Evolutionary conservation across 164 flowering plant species (phyloP).

Genomic region (Saururus chinensis): DNA sequence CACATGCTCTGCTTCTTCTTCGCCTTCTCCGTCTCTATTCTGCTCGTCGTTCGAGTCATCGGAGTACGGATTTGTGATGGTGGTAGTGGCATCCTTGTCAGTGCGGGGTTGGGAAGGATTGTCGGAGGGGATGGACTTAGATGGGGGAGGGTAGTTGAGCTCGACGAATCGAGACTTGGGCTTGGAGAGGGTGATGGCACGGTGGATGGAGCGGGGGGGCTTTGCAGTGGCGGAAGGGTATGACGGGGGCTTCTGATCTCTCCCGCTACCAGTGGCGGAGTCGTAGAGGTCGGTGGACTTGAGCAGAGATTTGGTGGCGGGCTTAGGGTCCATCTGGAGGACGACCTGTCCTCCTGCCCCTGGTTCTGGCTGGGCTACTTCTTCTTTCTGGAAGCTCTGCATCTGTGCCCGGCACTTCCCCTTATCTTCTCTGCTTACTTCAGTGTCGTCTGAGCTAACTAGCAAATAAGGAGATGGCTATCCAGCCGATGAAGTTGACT

Average conservation of each 20-base stretch:
- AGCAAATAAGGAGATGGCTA: too few relatives aligned
- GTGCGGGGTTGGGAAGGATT: constrained; percentile 4
- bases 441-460: too few relatives aligned
- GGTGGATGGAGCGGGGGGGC: constrained; percentile 11
- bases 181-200: constrained; percentile 20
- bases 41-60: background rate
- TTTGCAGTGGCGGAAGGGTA: constrained; percentile 11
- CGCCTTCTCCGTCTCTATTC: constrained; percentile 22
- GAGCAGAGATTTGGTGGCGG: too few relatives aligned
- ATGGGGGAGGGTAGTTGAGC: constrained; percentile 13
- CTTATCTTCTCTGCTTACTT: too few relatives aligned
- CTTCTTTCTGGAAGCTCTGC: too few relatives aligned
- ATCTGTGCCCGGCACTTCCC: too few relatives aligned
- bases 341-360: too few relatives aligned
- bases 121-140: constrained; percentile 16
- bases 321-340: too few relatives aligned
- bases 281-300: too few relatives aligned
- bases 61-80: constrained; percentile 26
- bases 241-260: constrained; percentile 32
- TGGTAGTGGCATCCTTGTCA: constrained; percentile 19
- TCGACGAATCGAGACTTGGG: constrained; percentile 41
- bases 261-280: too few relatives aligned
- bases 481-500: too few relatives aligned
- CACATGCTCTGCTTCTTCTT: constrained; percentile 32
- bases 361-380: too few relatives aligned